Base-by-base conservation (phyloP, 305 asterid genomes). In the Fraxinus angustifolia region DNA sequence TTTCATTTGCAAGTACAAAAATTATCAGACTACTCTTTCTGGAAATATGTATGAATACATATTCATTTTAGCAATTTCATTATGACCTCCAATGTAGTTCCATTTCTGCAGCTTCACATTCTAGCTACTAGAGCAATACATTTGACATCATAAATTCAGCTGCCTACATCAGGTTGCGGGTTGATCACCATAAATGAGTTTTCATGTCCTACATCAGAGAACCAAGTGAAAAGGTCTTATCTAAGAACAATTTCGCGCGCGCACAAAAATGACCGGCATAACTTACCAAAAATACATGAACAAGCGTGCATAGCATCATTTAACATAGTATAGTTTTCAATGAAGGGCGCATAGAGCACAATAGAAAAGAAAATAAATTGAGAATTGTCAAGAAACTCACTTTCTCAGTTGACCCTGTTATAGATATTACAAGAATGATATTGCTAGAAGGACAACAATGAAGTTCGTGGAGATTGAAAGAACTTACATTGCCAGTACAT, bases 401-500 rank as follows among this genome's bases (percentile, higher is more conserved):
- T 62, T 62, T 67, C 19, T 12, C 38, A 67, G 17, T 31, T 68
- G 10, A 68, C 42, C 75, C 75, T 31, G 40, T 68, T 5, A 31
- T 2, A 68, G 75, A 31, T 28, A 33, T 31, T 68, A 12, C 75
- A 14, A 30, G 75, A 68, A 33, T 71, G 26, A 71, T 36, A 7
- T 71, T 71, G 75, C 45, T 2, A 71, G 75, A 71, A 33, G 10
- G 36, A 17, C 42, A 71, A 71, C 38, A 8, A 11, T 12, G 48
- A n/a, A 7, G 28, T 71, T 71, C 26, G 3, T 30, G 36, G 73
- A 67, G 82, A 78, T 17, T 42, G 36, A 82, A 77, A 88, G 68
- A 86, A 89, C 98, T 91, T 88, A 96, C 99, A 87, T 96, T 94
- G 85, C 99, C 99, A 3, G 98, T 93, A 89, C 99, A 96, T 83